A percentile compares a stretch with the other conserved stretches of the same genome.
These are phyloP conservation scores for Adiantum capillusveneris DNA, from an alignment of 75 land plant species.

Conservation along the genomic window DNA sequence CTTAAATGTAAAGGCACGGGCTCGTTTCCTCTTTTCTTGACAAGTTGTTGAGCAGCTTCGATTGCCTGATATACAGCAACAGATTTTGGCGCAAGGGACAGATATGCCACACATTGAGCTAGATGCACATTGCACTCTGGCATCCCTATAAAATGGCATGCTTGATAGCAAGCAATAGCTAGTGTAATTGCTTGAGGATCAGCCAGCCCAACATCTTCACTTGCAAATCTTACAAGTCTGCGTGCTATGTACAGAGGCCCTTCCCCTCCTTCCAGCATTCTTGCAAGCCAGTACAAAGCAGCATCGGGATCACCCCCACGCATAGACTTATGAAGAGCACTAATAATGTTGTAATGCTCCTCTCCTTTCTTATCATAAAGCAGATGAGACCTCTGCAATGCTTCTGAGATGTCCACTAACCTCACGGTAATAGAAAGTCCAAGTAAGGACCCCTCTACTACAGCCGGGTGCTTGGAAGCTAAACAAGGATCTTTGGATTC, in stretches of 20 bases:
- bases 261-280: constrained; percentile 96
- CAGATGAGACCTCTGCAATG: constrained; percentile 75
- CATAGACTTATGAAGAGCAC: constrained; percentile 96
- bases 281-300: constrained; percentile 81
- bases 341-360: constrained; percentile 91
- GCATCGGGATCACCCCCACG: constrained; percentile 83
- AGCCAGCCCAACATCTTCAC: constrained; percentile 83
- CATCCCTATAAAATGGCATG: constrained; percentile 94
- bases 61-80: constrained; percentile 73
- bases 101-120: constrained; percentile 85
- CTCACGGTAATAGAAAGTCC: constrained; percentile 14
- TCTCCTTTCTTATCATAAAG: constrained; percentile 83
- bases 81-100: constrained; percentile 86
- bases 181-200: constrained; percentile 65
- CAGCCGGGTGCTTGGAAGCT: neutral
- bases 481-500: neutral
- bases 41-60: constrained; percentile 57
- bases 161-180: constrained; percentile 91
- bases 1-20: constrained; percentile 88
- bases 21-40: constrained; percentile 74
- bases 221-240: constrained; percentile 69
- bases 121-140: constrained; percentile 89
- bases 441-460: neutral
- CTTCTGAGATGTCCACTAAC: constrained; percentile 58
- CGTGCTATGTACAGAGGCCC: constrained; percentile 84